Base-by-base conservation (phyloP, 202 grass and related monocot genomes). In the Hordeum pubiflorum region DNA sequence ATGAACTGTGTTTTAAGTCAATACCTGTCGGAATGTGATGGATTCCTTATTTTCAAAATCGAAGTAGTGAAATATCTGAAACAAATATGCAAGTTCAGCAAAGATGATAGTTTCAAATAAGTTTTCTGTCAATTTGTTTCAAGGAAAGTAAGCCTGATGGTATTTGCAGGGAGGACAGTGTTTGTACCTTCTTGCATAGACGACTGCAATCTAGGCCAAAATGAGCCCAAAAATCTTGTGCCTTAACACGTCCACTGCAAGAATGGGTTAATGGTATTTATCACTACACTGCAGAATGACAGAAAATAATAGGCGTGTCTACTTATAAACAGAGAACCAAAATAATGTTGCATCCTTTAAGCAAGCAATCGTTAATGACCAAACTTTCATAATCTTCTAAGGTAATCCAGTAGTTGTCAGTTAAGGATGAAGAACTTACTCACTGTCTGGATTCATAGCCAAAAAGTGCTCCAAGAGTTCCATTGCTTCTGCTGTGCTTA, bases 21-120 rank as follows among this genome's bases (percentile, higher is more conserved):
- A 36, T 98, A 99, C 96, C 96, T 99, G 92, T 83, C 92, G 92
- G 82, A 99, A 99, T 22, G 90, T 93, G 78, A 99, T 88, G 2
- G 89, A 91, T 10, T 84, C 89, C 82, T 83, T 89, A 7, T 76
- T 87, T 74, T 88, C 85, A 41, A 80, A 71, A 83, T 99, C 90
- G 0, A 99, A 95, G 82, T 91, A 91, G 24, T 74, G 84, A 86
- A 99, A 99, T 93, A 96, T 90, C 96, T 99, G 89, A 62, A 78
- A 82, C 32, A 67, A 54, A 31, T 24, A 61, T 10, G 69, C 3
- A 38, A 61, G 26, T 15, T 67, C 55, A 93, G 61, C 7, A 36
- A 85, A 80, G 27, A 44, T 31, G 20, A n/a, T 13, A 22, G 2
- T 5, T 62, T 6, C 33, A 69, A 17, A 38, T 68, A 88, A 37